These are phyloP conservation scores for Yarrowia sp. DNA, from an alignment of 805 yeast genomes.

Conservation along the genomic window DNA sequence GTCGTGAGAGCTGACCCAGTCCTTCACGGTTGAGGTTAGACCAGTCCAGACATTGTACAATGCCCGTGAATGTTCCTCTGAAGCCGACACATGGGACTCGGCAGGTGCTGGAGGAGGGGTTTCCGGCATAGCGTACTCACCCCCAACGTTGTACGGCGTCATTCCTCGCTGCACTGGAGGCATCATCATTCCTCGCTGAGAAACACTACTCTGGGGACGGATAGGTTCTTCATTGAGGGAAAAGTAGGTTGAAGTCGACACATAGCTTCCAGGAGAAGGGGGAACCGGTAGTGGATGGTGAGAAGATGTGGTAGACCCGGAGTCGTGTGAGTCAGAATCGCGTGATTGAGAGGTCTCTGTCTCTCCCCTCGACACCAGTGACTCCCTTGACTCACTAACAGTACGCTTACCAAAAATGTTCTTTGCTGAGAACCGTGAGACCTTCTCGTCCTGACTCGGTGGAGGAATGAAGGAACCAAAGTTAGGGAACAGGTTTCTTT, in stretches of 20 bases:
- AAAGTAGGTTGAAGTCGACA: not conserved
- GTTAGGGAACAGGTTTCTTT: not conserved
- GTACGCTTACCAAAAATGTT: not conserved
- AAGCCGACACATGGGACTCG: not conserved
- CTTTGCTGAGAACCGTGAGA: conserved; percentile 6
- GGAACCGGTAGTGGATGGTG: conserved; percentile 1
- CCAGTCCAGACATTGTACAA: conserved; percentile 20
- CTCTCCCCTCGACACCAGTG: not conserved
- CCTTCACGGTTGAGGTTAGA: not conserved
- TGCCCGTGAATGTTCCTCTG: conserved; percentile 12
- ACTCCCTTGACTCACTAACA: not conserved
- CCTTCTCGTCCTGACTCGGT: conserved; percentile 2
- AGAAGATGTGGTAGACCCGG: not conserved
- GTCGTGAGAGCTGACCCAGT: conserved; percentile 7
- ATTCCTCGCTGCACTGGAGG: not conserved
- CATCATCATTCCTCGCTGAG: not conserved
- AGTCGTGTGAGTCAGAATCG: not conserved
- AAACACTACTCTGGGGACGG: conserved; percentile 8
- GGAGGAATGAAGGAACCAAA: conserved; percentile 16
- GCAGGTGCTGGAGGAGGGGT: not conserved
- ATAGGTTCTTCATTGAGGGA: not conserved
- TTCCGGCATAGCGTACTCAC: not conserved
- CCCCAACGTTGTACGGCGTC: not conserved
- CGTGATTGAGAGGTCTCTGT: not conserved
- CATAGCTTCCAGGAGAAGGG: not conserved